Evolutionary conservation across 148 eudicot genomes (phyloP).

Genomic region (Heliosperma pusillum): DNA sequence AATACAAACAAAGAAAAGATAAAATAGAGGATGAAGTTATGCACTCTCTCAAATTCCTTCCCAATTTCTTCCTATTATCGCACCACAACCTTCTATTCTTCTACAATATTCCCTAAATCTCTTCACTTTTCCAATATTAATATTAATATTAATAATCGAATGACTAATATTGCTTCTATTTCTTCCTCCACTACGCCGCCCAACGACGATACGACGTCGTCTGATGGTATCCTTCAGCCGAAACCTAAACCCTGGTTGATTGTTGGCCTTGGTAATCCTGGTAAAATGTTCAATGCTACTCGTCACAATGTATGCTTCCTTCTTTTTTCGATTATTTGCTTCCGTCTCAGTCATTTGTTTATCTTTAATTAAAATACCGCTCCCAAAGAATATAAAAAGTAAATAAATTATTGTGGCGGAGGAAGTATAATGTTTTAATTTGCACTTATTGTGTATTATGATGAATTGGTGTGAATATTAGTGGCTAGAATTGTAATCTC

Average conservation of each 20-base stretch:
- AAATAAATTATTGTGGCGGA: background rate
- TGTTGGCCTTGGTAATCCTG: conserved; percentile 65
- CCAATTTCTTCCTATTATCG: background rate
- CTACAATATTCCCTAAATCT: background rate
- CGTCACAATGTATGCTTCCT: conserved; percentile 48
- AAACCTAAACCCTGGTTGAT: conserved; percentile 58
- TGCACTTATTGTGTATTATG: too few species aligned
- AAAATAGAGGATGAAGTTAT: background rate
- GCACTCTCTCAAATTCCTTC: background rate
- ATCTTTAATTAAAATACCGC: background rate
- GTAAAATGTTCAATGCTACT: conserved; percentile 45
- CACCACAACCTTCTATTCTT: background rate
- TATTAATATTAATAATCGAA: background rate
- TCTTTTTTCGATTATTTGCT: background rate
- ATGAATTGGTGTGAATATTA: too few species aligned
- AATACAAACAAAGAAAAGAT: too few species aligned
- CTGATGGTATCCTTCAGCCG: background rate
- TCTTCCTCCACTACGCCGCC: background rate
- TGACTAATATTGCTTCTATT: conserved; percentile 10
- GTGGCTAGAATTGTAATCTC: too few species aligned
- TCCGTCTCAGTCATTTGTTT: background rate
- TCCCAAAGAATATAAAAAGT: too few species aligned
- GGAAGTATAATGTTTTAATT: too few species aligned
- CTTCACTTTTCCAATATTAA: background rate
- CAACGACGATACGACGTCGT: conserved; percentile 11